A percentile compares a stretch with the other conserved stretches of the same genome.
Evolutionary conservation across 768 basidiomycete species (phyloP).

Genomic region (Suillus lakei): DNA sequence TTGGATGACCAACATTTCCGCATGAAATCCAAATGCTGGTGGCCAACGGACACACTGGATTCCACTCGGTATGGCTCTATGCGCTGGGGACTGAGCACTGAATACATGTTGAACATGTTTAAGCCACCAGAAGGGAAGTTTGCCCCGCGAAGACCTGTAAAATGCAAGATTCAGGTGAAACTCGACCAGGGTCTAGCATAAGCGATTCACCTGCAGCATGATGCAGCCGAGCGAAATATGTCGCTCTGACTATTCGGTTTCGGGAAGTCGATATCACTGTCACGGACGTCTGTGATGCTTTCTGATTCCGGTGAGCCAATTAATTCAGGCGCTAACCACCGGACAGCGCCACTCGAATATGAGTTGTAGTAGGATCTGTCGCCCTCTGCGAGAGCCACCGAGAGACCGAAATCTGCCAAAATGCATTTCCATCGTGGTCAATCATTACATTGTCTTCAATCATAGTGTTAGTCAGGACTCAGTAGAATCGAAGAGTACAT

Average conservation of each 20-base stretch:
- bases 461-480: not conserved
- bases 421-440: not conserved
- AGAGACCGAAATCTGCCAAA: conserved; percentile 6
- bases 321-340: conserved; percentile 4
- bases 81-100: not conserved
- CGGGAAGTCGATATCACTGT: not conserved
- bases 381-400: not conserved
- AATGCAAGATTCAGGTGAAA: not conserved
- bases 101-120: not conserved
- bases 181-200: not conserved
- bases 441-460: conserved; percentile 1
- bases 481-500: not conserved
- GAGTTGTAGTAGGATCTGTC: conserved; percentile 1
- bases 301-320: not conserved
- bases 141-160: not conserved
- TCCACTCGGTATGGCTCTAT: not conserved
- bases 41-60: not conserved
- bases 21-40: conserved; percentile 2
- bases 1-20: not conserved
- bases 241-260: not conserved
- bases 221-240: conserved; percentile 4
- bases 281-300: not conserved
- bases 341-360: not conserved
- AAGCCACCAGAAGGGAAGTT: conserved; percentile 1
- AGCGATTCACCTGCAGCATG: not conserved